Evolutionary conservation across 2,329 filamentous ascomycete species (phyloP), one percentile per base, ranked within the genome.

Genomic region (Sarocladium brachiariae): DNA sequence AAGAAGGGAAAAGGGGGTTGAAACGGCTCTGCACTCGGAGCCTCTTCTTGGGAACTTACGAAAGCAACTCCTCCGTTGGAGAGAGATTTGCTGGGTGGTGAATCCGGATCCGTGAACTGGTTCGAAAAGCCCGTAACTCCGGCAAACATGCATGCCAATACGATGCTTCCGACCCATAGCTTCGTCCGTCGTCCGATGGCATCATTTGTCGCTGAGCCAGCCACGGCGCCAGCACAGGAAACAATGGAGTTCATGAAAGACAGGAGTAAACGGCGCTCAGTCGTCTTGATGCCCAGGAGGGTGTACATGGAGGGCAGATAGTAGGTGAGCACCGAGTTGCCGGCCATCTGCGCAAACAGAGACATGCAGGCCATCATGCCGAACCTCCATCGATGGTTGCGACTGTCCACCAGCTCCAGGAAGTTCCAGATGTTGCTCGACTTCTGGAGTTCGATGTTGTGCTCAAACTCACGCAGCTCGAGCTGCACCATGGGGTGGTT

Each of bases 241-340:
- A 74, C 60, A 16, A 73, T 72, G 7, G 70, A 67, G 57, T 68
- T 70, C 3, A 78, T 63, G 11, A 78, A 45, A 10, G 39, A 45
- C 23, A 45, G 64, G 5, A 78, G 62, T 0, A 74, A 74, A 4
- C 80, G 72, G 27, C 80, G 76, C 13, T 78, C 76, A 7, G 80
- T 56, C 3, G 68, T 35, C 7, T 71, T 73, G 53, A 84, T 73
- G 37, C 80, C 76, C 39, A 76, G 70, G 6, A 76, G 70, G 31
- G 68, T 65, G 37, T 78, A 68, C 60, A 74, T 71, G 6, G 70
- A 70, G 25, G 80, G 72, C 57, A 83, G 78, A 59, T 83, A 70
- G 53, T 80, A 81, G 1, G 72, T 70, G 11, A 69, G 67, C 8
- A 76, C 61, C 1, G 70, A 71, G 61, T 77, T 76, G 4, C 74